Evolutionary conservation across 2,329 filamentous ascomycete species (phyloP).

Genomic region (Tetracladium maxilliforme): DNA sequence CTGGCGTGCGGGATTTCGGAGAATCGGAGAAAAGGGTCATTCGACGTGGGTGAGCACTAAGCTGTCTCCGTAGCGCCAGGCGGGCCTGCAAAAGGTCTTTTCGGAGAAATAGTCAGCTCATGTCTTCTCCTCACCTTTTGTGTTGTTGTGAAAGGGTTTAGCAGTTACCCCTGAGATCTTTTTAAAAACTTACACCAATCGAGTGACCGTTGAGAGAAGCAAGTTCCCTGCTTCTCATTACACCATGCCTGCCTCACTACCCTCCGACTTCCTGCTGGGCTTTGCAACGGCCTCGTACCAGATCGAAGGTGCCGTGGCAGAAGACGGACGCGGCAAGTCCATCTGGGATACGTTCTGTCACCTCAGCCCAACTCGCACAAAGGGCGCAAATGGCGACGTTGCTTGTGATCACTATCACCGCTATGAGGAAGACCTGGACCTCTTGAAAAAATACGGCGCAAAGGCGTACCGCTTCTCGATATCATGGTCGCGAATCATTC

Average conservation of each 20-base stretch:
- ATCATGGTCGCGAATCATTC: conserved; percentile 30
- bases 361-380: conserved; percentile 14
- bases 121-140: neutral
- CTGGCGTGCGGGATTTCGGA: too few relatives aligned
- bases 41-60: too few relatives aligned
- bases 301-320: conserved; percentile 24
- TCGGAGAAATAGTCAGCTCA: conserved; percentile 2
- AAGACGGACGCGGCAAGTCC: conserved; percentile 21
- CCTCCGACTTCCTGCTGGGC: conserved; percentile 24
- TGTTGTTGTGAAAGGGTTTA: neutral
- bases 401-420: conserved; percentile 31
- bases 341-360: conserved; percentile 20
- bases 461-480: conserved; percentile 27
- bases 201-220: too few relatives aligned
- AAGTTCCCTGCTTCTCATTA: too few relatives aligned
- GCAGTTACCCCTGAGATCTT: neutral
- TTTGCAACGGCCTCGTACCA: conserved; percentile 24
- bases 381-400: conserved; percentile 26
- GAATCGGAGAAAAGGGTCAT: too few relatives aligned
- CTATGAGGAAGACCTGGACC: conserved; percentile 29
- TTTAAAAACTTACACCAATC: neutral
- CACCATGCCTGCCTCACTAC: conserved; percentile 10
- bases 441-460: conserved; percentile 20
- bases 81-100: neutral
- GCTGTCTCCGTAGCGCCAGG: neutral